A percentile compares a stretch with the other conserved stretches of the same genome.
These are phyloP conservation scores for Rhinocladiella mackenziei DNA, from an alignment of 2,329 filamentous ascomycete genomes.

Conservation along the genomic window DNA sequence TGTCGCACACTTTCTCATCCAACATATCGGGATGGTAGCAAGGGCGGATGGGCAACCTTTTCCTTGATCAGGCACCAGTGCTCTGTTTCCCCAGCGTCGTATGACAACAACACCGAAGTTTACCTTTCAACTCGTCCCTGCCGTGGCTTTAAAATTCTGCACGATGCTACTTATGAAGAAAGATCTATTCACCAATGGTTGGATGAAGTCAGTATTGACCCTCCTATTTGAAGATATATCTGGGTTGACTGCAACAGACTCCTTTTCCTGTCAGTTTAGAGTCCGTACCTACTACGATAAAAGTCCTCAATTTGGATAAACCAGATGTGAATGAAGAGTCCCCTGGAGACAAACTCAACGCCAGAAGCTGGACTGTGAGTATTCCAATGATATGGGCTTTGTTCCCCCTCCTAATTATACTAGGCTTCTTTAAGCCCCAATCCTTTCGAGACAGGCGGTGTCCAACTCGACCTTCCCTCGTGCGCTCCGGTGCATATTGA, in stretches of 20 bases:
- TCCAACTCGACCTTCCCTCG: constrained; percentile 11
- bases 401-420: no score
- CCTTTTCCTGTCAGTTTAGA: constrained; percentile 1
- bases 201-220: no score
- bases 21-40: constrained; percentile 13
- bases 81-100: not conserved
- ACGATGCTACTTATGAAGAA: no score
- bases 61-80: constrained; percentile 19
- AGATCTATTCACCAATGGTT: no score
- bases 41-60: constrained; percentile 27
- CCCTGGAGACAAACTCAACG: no score
- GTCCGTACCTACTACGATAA: constrained; percentile 12
- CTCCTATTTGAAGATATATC: no score
- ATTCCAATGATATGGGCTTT: no score
- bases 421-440: constrained; percentile 10
- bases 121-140: constrained; percentile 19
- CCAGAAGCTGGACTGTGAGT: no score
- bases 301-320: constrained; percentile 3
- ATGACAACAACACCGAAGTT: constrained; percentile 10
- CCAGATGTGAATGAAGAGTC: no score
- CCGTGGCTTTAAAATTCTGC: constrained; percentile 19
- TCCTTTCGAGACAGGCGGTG: no score
- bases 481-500: constrained; percentile 11
- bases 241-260: not conserved
- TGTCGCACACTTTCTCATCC: constrained; percentile 1